A percentile compares a stretch with the other conserved stretches of the same genome.
phyloP scores from a whole-genome alignment of 139 green algal species.

The Volvox africanus region DNA sequence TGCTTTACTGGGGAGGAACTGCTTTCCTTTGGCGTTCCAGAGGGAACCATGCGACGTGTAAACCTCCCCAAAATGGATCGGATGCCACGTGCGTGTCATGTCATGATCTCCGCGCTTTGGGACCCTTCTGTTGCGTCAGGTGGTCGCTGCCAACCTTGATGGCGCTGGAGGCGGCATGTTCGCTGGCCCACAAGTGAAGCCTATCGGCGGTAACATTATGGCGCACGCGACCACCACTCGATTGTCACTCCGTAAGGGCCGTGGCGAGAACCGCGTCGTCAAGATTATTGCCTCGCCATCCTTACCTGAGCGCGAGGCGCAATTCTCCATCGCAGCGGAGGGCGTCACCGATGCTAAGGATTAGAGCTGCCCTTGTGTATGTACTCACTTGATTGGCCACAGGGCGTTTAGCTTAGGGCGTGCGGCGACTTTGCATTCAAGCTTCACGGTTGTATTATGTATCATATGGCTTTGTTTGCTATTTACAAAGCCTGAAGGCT shows the following conservation, averaged over 20 bases:
- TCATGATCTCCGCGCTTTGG: too few relatives aligned
- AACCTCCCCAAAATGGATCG: too few relatives aligned
- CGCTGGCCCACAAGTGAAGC: constrained; percentile 93
- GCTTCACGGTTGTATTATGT: too few relatives aligned
- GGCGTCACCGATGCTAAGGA: constrained; percentile 94
- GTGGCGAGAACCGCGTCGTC: constrained; percentile 83
- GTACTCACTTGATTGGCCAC: too few relatives aligned
- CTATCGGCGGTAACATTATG: constrained; percentile 99
- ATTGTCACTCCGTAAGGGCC: constrained; percentile 92
- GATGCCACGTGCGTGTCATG: too few relatives aligned
- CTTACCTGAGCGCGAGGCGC: constrained; percentile 94
- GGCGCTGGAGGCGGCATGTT: constrained; percentile 86
- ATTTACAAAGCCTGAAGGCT: too few relatives aligned
- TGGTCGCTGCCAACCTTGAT: constrained; percentile 95
- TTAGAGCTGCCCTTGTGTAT: constrained; percentile 48
- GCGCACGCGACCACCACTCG: constrained; percentile 99
- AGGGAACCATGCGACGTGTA: too few relatives aligned
- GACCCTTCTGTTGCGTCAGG: constrained; percentile 39
- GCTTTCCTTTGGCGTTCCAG: too few relatives aligned
- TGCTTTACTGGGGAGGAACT: too few relatives aligned
- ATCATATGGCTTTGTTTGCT: too few relatives aligned
- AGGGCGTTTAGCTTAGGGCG: too few relatives aligned
- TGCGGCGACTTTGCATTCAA: too few relatives aligned
- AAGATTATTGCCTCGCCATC: constrained; percentile 95
- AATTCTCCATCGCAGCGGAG: constrained; percentile 87